These are phyloP conservation scores for Debaryomyces coudertii DNA, from an alignment of 1,139 yeast genomes.

Conservation along the genomic window DNA sequence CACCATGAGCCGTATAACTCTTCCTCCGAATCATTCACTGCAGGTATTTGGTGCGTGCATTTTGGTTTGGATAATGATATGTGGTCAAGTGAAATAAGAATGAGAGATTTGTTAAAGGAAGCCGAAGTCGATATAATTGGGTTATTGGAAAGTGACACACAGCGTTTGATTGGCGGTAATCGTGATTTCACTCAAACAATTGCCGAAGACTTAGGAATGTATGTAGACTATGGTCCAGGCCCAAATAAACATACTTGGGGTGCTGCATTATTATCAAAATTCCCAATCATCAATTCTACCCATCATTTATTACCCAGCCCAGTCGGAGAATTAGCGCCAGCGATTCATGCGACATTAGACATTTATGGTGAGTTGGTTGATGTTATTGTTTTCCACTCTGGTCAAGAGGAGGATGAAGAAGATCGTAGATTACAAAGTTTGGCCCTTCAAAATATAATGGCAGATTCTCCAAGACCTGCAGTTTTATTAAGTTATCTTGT, in stretches of 20 bases:
- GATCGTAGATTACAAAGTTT: slow-evolving; percentile 88
- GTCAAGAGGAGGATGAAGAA: slow-evolving; percentile 96
- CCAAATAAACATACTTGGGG: slow-evolving; percentile 99
- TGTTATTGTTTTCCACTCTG: slow-evolving; percentile 95
- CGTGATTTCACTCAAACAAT: slow-evolving; percentile 89
- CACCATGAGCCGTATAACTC: slow-evolving; percentile 77
- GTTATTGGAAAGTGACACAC: slow-evolving; percentile 88
- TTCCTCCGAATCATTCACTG: slow-evolving; percentile 74
- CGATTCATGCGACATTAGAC: slow-evolving; percentile 92
- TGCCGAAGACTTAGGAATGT: slow-evolving; percentile 93
- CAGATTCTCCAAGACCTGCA: slow-evolving; percentile 72
- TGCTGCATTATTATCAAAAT: slow-evolving; percentile 85
- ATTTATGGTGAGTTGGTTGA: slow-evolving; percentile 87
- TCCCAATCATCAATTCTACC: slow-evolving; percentile 87
- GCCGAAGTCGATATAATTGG: slow-evolving; percentile 92
- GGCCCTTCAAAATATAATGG: slow-evolving; percentile 80
- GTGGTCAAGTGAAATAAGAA: slow-evolving; percentile 96
- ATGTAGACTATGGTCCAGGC: slow-evolving; percentile 96
- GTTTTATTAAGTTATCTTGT: slow-evolving; percentile 87
- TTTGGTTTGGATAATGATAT: slow-evolving; percentile 95
- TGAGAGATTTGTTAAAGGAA: slow-evolving; percentile 80
- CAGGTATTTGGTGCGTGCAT: slow-evolving; percentile 98
- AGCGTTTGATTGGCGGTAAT: slow-evolving; percentile 91
- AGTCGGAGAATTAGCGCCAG: slow-evolving; percentile 97
- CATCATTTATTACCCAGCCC: slow-evolving; percentile 94